Base-by-base conservation (phyloP, 1,284 basidiomycete genomes). In the Puccinia polysora region DNA sequence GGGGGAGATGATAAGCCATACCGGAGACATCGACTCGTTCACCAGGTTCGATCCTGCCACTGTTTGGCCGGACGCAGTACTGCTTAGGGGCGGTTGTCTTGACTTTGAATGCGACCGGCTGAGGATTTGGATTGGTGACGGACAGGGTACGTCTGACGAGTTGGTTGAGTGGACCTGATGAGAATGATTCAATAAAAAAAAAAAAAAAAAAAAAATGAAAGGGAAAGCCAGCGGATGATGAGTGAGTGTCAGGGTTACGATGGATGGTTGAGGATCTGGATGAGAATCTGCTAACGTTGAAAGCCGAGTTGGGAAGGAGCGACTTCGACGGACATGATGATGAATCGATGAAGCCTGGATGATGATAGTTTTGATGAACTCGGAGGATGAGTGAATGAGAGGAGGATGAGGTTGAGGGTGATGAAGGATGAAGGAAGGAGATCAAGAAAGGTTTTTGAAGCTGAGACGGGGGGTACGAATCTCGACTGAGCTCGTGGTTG, bases 61-160 rank as follows among this genome's bases (percentile, higher is more conserved):
- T 91, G 83, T 98, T 98, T 36, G 96, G 96, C 77, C 96, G 87
- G 52, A 99, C 96, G 79, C 91, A 96, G 89, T 77, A 79, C 75
- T 84, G 83, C 86, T 97, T 97, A 2, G 95, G 95, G 34, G 96
- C 95, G 4, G 95, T 98, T n/a, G 96, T 98, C 84, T 98, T 98
- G 83, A 99, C 93, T 81, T 97, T 97, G 88, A 96, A 97, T 23
- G 91, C 92, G 76, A 97, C 86, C 25, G 78, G 90, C 75, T 87
- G 85, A 55, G 85, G 80, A 85, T 97, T 91, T 79, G 88, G 85
- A 83, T 98, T 99, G 73, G 89, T 86, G 78, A 99, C 89, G 62
- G 86, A 84, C 56, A 98, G 84, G 34, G 88, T 85, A 76, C 89
- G 88, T 83, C 93, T 96, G 79, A 94, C 91, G 77, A 92, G 86